Evolutionary conservation across 768 basidiomycete genomes (phyloP).

Genomic region (Hygrocybe coccinea): DNA sequence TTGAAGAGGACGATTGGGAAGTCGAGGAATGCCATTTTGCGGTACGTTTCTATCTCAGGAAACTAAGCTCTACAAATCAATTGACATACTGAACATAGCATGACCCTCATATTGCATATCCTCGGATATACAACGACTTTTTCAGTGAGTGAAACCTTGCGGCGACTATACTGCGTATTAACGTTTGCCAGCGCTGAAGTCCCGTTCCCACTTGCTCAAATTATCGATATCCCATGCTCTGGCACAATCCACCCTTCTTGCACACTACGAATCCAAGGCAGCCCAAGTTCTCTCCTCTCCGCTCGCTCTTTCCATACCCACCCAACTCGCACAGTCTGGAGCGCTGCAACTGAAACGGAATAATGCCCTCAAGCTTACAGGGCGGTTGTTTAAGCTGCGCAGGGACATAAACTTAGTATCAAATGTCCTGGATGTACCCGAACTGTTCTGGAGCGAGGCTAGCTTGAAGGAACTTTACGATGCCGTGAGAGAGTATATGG

Average conservation of each 20-base stretch:
- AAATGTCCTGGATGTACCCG: constrained; percentile 90
- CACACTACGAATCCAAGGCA: constrained; percentile 77
- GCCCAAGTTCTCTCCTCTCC: constrained; percentile 74
- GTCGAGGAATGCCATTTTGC: constrained; percentile 89
- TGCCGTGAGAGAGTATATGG: constrained; percentile 92
- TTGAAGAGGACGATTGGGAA: constrained; percentile 76
- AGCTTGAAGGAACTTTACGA: constrained; percentile 86
- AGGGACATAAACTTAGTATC: constrained; percentile 85
- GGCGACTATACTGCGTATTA: constrained; percentile 1
- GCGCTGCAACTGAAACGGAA: constrained; percentile 67
- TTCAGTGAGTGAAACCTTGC: constrained; percentile 62
- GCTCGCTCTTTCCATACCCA: constrained; percentile 74
- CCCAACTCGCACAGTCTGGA: constrained; percentile 75
- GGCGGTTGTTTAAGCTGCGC: constrained; percentile 78
- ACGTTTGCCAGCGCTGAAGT: constrained; percentile 68
- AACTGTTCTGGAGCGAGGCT: constrained; percentile 93
- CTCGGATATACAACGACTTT: constrained; percentile 93
- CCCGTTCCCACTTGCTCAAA: constrained; percentile 83
- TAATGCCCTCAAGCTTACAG: constrained; percentile 84
- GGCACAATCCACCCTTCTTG: constrained; percentile 89
- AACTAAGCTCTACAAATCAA: not conserved
- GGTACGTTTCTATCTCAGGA: constrained; percentile 40
- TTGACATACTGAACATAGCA: constrained; percentile 43
- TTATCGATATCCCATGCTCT: constrained; percentile 92
- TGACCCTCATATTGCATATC: constrained; percentile 77